Evolutionary conservation across 2,329 filamentous ascomycete genomes (phyloP), one percentile per base, ranked within the genome.

Genomic region (Leptographium galeiforme): DNA sequence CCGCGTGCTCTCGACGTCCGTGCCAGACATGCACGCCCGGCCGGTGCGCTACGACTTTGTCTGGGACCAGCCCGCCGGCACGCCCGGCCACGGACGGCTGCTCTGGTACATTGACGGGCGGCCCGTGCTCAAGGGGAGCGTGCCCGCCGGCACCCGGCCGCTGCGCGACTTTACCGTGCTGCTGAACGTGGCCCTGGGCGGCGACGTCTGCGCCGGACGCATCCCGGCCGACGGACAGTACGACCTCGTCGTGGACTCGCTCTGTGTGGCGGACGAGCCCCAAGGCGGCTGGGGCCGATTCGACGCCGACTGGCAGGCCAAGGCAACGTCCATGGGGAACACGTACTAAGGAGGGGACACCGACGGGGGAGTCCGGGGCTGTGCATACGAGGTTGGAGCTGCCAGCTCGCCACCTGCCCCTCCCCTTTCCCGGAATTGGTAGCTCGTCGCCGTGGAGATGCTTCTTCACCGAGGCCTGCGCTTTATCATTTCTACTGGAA

Each of bases 101-200:
- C 44, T 56, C 18, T 56, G 54, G 51, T 56, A 53, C 43, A 30
- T 56, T 18, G 48, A 56, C 48, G 51, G 51, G 14, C 36, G 48
- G 19, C 41, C 51, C 8, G 43, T 53, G 32, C 16, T 56, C 25
- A 53, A 53, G 43, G 51, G 30, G 3, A 8, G 11, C 39, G 18
- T 56, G 3, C 54, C 54, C 13, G 19, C 25, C 25, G 51, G 48
- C 38, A 53, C 54, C 1, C 34, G 54, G 7, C 54, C 54, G 3
- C 30, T 56, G 32, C 48, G 54, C 5, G 51, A 56, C 7, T 53
- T 50, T 19, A 53, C 48, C 36, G 33, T 56, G 2, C 48, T 56
- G 51, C 54, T 56, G 18, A 56, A 56, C 33, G 36, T 51, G 5
- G 54, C 54, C 48, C 48, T 56, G 41, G 54, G 54, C 32, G 54